phyloP scores from a whole-genome alignment of 2,329 filamentous ascomycete species.

The Apiospora malaysiana region DNA sequence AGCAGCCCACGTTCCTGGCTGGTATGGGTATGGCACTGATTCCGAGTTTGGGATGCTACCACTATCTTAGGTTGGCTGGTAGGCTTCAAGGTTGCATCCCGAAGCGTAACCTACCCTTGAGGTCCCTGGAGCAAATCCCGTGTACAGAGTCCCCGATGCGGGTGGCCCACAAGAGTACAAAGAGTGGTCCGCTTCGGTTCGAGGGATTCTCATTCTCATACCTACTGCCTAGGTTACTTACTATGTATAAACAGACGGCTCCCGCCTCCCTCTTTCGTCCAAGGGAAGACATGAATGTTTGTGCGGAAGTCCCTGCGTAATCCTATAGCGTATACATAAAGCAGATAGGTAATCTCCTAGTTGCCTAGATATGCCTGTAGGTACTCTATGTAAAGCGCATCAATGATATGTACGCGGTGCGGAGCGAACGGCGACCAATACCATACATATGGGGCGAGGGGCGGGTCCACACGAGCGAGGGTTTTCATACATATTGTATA shows the following conservation, averaged over 20 bases:
- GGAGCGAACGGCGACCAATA: neutral
- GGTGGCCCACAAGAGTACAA: constrained; percentile 9
- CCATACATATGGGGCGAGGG: neutral
- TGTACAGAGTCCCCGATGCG: neutral
- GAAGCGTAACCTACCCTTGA: neutral
- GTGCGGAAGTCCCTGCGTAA: neutral
- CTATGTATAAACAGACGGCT: no score
- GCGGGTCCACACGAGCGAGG: neutral
- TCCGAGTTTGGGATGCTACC: neutral
- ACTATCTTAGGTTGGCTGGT: neutral
- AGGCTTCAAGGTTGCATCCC: neutral
- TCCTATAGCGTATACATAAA: neutral
- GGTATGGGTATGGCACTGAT: neutral
- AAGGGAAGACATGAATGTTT: neutral
- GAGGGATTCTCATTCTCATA: constrained; percentile 1
- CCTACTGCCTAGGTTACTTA: no score
- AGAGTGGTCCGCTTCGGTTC: neutral
- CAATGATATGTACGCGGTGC: neutral
- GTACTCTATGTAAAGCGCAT: neutral
- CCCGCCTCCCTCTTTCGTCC: no score
- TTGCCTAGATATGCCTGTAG: neutral
- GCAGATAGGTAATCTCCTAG: neutral
- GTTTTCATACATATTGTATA: neutral
- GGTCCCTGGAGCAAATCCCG: neutral
- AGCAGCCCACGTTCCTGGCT: neutral